These are phyloP conservation scores for Magnolia kwangsiensis DNA, from an alignment of 164 flowering plant species.

Conservation along the genomic window DNA sequence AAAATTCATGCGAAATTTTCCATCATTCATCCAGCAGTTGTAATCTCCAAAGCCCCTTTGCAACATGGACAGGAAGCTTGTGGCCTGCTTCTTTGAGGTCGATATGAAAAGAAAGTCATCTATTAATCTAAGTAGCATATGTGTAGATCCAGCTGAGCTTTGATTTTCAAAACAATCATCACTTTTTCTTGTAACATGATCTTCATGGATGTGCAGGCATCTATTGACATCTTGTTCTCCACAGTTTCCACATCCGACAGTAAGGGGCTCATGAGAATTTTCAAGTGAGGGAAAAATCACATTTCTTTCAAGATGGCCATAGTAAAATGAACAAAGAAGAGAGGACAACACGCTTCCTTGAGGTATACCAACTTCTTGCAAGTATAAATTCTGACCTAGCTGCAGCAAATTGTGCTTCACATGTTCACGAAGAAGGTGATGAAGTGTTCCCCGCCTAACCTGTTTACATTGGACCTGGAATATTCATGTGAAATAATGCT, in stretches of 20 bases:
- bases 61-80: conserved; percentile 47
- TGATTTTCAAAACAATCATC: conserved; percentile 6
- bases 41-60: conserved; percentile 69
- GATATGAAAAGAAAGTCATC: conserved; percentile 86
- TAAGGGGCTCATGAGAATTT: conserved; percentile 17
- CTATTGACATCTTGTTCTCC: neutral
- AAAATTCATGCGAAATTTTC: conserved; percentile 67
- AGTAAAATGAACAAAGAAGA: conserved; percentile 83
- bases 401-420: conserved; percentile 62
- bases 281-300: conserved; percentile 67
- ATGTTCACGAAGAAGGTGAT: conserved; percentile 48
- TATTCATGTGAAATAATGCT: conserved; percentile 1
- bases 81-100: conserved; percentile 70
- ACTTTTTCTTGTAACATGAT: conserved; percentile 7
- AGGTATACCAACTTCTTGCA: conserved; percentile 77
- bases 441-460: conserved; percentile 37
- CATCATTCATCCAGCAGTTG: conserved; percentile 74
- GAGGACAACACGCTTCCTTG: conserved; percentile 91
- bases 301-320: conserved; percentile 67
- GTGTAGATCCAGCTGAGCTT: conserved; percentile 15
- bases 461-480: conserved; percentile 40
- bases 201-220: neutral
- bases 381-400: conserved; percentile 43
- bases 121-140: conserved; percentile 59
- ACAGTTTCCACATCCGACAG: conserved; percentile 3